Evolutionary conservation across 805 yeast species (phyloP).

Genomic region (Blastobotrys robertii): DNA sequence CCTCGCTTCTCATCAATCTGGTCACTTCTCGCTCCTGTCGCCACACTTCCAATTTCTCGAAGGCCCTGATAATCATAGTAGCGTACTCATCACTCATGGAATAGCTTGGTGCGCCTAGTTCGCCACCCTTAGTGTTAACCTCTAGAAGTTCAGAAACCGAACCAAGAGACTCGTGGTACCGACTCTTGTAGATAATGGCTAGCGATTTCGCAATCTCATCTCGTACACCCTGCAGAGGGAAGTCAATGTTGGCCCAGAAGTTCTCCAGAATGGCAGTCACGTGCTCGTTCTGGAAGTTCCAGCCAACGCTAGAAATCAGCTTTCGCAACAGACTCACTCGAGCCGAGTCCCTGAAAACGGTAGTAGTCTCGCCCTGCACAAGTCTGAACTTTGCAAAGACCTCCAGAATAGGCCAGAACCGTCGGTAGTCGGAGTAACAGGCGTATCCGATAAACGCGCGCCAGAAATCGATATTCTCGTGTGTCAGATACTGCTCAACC

Average conservation of each 20-base stretch:
- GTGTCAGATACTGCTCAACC: constrained; percentile 52
- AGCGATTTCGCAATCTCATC: constrained; percentile 55
- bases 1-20: background rate
- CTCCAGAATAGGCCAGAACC: constrained; percentile 45
- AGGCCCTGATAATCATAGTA: constrained; percentile 32
- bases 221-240: constrained; percentile 66
- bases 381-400: constrained; percentile 37
- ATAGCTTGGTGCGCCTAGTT: constrained; percentile 30
- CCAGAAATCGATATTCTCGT: constrained; percentile 71
- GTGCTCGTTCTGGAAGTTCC: constrained; percentile 37
- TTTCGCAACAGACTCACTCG: constrained; percentile 47
- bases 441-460: constrained; percentile 61
- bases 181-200: constrained; percentile 35
- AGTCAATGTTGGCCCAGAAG: constrained; percentile 41
- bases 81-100: constrained; percentile 26
- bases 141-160: constrained; percentile 33
- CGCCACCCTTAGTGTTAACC: constrained; percentile 27
- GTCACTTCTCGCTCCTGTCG: constrained; percentile 20
- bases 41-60: constrained; percentile 36
- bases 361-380: constrained; percentile 38
- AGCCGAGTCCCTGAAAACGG: constrained; percentile 58
- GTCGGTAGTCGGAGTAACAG: constrained; percentile 44
- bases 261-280: constrained; percentile 25
- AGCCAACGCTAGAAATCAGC: constrained; percentile 39
- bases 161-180: constrained; percentile 35